Base-by-base conservation (phyloP, 495 filamentous ascomycete genomes). In the Immersiella caudata region DNA sequence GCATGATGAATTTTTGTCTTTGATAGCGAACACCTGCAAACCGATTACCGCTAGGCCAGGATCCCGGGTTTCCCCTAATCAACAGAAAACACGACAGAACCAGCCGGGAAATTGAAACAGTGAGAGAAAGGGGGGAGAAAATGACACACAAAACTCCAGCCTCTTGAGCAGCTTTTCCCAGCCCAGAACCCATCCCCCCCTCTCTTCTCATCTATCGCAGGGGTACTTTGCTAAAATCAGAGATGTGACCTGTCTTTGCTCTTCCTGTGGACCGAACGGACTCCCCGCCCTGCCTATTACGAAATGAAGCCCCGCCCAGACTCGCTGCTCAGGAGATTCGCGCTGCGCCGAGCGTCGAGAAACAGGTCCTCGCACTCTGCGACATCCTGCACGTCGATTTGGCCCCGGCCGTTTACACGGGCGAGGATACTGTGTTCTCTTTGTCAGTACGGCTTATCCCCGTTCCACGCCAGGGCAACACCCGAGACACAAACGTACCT, bases 341-440 rank as follows among this genome's bases (percentile, higher is more conserved):
- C 93, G 77, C 93, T 97, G 66, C 93, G 86, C 71, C 90, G 88
- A 16, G 93, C 92, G 79, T 97, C 94, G 68, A 96, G 85, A 81
- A 97, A 97, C 51, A 97, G 80, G 70, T 91, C 91, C 79, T 93
- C 90, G 77, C 91, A 93, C 78, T 97, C 94, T n/a, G 83, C 85
- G 61, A 97, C 89, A 78, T 97, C 93, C 66, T 87, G 83, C 22
- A 92, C 83, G 68, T 93, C 91, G 63, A 97, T 93, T 64, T 90
- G 88, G 55, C 81, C 86, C 62, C 86, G 88, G 62, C 91, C 90
- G 72, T 90, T 91, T 72, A 84, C 84, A 70, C 79, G 78, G 29
- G 85, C 80, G 64, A 87, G 83, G 74, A 87, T 86, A 75, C 84
- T 87, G 58, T 69, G 49, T 24, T 51, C 12, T 21, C 8, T 46